Evolutionary conservation across 139 green algal species (phyloP).

Genomic region (Haematococcus lacustris): DNA sequence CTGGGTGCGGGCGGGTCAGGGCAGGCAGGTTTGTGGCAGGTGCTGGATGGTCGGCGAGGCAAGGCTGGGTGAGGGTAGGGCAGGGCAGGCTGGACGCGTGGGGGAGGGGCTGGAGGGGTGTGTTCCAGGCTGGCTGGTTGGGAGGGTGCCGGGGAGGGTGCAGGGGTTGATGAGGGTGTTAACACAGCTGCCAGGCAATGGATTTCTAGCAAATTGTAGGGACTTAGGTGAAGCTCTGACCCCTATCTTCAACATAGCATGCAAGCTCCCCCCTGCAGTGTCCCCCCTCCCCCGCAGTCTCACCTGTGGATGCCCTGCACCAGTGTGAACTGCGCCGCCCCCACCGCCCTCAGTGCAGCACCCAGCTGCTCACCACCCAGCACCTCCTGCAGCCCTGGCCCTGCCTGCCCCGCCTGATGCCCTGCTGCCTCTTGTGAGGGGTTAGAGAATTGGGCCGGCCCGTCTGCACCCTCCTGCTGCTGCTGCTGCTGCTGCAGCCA

Average conservation of each 20-base stretch:
- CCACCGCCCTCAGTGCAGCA: conserved; percentile 34
- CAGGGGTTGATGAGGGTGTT: neutral
- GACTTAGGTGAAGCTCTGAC: neutral
- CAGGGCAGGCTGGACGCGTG: too few species aligned
- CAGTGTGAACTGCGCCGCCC: conserved; percentile 42
- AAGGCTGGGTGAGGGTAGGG: too few species aligned
- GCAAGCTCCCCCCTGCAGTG: neutral
- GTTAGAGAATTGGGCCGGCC: neutral
- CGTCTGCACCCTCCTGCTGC: neutral
- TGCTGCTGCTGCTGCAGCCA: too few species aligned
- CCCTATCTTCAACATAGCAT: neutral
- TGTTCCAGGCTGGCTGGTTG: neutral
- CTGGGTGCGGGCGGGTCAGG: too few species aligned
- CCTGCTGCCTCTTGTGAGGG: neutral
- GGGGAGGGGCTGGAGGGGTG: too few species aligned
- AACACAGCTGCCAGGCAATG: neutral
- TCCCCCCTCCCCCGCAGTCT: neutral
- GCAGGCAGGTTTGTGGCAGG: too few species aligned
- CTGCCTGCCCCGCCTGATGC: neutral
- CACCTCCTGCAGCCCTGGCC: neutral
- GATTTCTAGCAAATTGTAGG: too few species aligned
- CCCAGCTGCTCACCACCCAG: conserved; percentile 17
- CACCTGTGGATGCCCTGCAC: conserved; percentile 24
- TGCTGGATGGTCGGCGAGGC: too few species aligned
- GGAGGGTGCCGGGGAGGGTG: neutral